Evolutionary conservation across 2,329 filamentous ascomycete species (phyloP).

Genomic region (Scorias spongiosa): DNA sequence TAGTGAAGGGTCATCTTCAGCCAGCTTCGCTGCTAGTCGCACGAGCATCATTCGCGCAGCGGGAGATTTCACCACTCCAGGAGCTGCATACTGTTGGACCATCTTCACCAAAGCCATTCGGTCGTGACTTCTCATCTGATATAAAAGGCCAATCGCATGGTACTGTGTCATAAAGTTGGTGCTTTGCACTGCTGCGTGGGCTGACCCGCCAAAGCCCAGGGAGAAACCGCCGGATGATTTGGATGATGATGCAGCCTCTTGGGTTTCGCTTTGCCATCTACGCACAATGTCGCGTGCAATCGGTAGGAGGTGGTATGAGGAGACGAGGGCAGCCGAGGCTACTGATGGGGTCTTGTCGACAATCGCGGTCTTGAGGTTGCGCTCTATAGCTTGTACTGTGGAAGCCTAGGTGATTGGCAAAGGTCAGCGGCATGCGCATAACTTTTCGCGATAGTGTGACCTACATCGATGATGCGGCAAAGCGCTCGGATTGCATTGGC

Average conservation of each 20-base stretch:
- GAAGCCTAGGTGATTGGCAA: slow-evolving; percentile 45
- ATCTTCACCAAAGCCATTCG: slow-evolving; percentile 98
- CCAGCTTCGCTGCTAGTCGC: slow-evolving; percentile 78
- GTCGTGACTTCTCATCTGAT: slow-evolving; percentile 95
- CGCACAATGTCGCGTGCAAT: slow-evolving; percentile 90
- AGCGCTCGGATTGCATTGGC: slow-evolving; percentile 92
- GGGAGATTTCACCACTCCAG: slow-evolving; percentile 87
- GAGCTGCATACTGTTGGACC: slow-evolving; percentile 95
- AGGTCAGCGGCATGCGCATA: background rate
- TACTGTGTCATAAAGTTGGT: slow-evolving; percentile 98
- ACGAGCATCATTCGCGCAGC: slow-evolving; percentile 87
- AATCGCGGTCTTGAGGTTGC: slow-evolving; percentile 97
- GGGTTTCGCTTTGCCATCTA: slow-evolving; percentile 96
- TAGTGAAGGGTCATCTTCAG: slow-evolving; percentile 78
- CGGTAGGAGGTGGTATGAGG: slow-evolving; percentile 92
- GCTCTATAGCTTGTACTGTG: slow-evolving; percentile 93
- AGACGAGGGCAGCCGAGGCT: slow-evolving; percentile 87
- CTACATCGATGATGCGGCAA: slow-evolving; percentile 90
- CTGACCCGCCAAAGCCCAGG: slow-evolving; percentile 73
- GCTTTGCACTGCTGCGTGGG: slow-evolving; percentile 54
- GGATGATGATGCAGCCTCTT: slow-evolving; percentile 80
- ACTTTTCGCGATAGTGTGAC: slow-evolving; percentile 18
- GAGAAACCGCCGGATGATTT: slow-evolving; percentile 86
- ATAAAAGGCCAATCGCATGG: slow-evolving; percentile 90
- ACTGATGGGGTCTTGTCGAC: slow-evolving; percentile 98